Evolutionary conservation across 1,139 yeast species (phyloP).

Genomic region (Kodamaea arcana): DNA sequence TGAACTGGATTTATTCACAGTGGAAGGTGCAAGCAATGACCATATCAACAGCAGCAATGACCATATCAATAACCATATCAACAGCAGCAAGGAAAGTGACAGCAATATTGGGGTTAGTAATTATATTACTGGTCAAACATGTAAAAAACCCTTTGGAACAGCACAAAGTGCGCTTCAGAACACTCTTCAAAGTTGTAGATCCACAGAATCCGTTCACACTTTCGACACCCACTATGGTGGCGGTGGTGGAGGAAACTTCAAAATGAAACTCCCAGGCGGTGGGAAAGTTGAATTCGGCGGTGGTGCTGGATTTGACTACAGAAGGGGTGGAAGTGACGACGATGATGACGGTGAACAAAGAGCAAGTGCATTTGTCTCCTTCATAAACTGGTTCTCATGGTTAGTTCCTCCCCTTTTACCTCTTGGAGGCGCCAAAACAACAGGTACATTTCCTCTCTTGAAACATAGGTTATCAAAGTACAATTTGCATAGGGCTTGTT

Average conservation of each 20-base stretch:
- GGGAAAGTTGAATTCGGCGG: constrained; percentile 24
- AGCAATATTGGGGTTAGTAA: background rate
- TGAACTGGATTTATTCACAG: constrained; percentile 8
- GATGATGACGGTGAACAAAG: constrained; percentile 6
- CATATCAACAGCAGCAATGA: background rate
- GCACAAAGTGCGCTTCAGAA: background rate
- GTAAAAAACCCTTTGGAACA: background rate
- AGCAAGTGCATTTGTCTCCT: constrained; percentile 2
- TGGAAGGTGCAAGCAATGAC: background rate
- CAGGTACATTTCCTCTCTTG: constrained; percentile 13
- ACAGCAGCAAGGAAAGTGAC: background rate
- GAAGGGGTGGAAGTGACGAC: constrained; percentile 11
- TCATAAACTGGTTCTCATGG: constrained; percentile 22
- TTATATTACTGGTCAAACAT: background rate
- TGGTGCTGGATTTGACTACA: constrained; percentile 26
- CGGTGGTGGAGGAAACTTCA: constrained; percentile 27
- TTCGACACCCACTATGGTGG: constrained; percentile 16
- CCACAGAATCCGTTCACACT: background rate
- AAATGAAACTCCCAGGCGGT: constrained; percentile 22
- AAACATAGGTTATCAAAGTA: constrained; percentile 13
- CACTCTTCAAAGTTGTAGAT: background rate
- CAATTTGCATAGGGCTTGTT: constrained; percentile 12
- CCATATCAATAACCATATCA: no score
- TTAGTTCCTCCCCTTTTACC: constrained; percentile 21
- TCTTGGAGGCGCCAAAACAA: constrained; percentile 1